Base-by-base conservation (phyloP, 23 red algal genomes). In the Cyanidioschyzon merolae region DNA sequence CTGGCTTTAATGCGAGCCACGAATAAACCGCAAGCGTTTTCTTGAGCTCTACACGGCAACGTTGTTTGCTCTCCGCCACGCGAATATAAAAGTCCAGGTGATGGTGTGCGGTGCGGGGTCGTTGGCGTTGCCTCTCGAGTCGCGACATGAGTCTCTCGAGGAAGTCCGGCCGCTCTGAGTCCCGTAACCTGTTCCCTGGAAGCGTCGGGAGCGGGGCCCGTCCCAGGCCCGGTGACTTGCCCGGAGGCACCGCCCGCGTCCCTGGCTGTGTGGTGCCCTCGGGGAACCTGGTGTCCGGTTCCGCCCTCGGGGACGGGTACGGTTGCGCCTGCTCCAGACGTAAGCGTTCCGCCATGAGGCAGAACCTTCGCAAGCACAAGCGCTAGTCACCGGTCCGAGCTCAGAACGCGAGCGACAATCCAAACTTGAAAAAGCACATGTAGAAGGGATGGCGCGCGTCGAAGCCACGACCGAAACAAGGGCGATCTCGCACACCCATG, bases 51-150 rank as follows among this genome's bases (percentile, higher is more conserved):
- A 71, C 32, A 27, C 63, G 63, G 29, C 12, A 71, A 27, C 63
- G 63, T 32, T 35, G 63, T 35, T 71, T 71, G 63, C 63, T 32
- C 63, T 71, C 63, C 29, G 63, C 63, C 63, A 71, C 63, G 2
- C 63, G 63, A 35, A 32, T 32, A 27, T 71, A 71, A 35, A 71
- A 71, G 32, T 71, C 63, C 7, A 71, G 12, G n/a, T 71, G 21
- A 25, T 71, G 63, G 7, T 32, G 32, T 27, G 63, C n/a, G 29
- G 63, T 71, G 63, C 63, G 63, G 29, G n/a, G 63, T 71, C 16
- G 12, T 7, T 35, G 16, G 12, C 63, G 63, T 7, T 71, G 63
- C 29, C 63, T 35, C 12, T 35, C 63, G 63, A 35, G n/a, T 71
- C 63, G 45, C 45, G 21, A 15, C 45, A 54, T 54, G 45, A 54